Evolutionary conservation across 176 grass and related monocot species (phyloP).

Genomic region (Olyra latifolia): DNA sequence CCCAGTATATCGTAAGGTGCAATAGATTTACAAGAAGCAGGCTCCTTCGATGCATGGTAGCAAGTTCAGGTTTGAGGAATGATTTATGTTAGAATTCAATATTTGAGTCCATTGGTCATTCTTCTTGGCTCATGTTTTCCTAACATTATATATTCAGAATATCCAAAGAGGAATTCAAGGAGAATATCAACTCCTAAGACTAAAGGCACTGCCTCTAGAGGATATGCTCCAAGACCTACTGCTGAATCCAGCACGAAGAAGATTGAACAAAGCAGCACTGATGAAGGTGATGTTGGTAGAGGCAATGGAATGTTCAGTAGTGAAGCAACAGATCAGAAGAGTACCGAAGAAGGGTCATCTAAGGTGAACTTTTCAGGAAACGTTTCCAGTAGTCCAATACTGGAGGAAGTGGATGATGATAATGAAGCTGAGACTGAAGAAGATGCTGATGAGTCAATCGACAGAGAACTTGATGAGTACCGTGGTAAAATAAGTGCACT

Average conservation of each 20-base stretch:
- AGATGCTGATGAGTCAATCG: slow-evolving; percentile 25
- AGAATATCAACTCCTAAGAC: slow-evolving; percentile 45
- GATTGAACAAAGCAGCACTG: slow-evolving; percentile 30
- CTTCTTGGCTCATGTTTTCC: slow-evolving; percentile 25
- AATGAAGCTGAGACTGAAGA: slow-evolving; percentile 25
- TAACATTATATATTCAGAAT: slow-evolving; percentile 47
- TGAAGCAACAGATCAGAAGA: neutral
- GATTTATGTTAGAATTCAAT: slow-evolving; percentile 20
- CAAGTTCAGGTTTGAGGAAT: slow-evolving; percentile 62
- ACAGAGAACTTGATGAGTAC: slow-evolving; percentile 42
- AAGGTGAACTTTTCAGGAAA: slow-evolving; percentile 19
- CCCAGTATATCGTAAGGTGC: slow-evolving; percentile 47
- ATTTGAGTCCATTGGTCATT: slow-evolving; percentile 7
- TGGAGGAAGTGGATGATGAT: neutral
- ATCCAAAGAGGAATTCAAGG: slow-evolving; percentile 58
- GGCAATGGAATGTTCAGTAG: neutral
- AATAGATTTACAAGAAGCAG: slow-evolving; percentile 50
- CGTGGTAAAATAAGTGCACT: slow-evolving; percentile 44
- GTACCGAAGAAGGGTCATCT: neutral
- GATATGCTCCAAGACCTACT: slow-evolving; percentile 47
- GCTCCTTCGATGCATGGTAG: slow-evolving; percentile 45
- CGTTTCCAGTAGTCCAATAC: neutral
- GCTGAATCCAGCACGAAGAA: slow-evolving; percentile 43
- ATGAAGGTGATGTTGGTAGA: slow-evolving; percentile 22
- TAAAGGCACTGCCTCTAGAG: slow-evolving; percentile 47